Base-by-base conservation (phyloP, 805 yeast genomes). In the Millerago galiae region DNA sequence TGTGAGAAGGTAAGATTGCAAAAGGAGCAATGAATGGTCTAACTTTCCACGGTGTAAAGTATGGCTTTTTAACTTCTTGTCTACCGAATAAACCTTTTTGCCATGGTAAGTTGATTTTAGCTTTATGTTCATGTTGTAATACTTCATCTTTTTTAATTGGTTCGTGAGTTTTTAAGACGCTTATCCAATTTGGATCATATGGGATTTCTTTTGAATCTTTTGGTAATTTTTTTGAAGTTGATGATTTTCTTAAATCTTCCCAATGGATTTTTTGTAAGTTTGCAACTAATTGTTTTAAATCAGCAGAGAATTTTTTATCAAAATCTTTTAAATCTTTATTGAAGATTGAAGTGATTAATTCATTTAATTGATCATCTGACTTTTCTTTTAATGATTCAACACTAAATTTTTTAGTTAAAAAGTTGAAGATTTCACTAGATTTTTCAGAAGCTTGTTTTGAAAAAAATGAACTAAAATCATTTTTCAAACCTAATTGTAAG, bases 1-100 rank as follows among this genome's bases (percentile, higher is more conserved):
- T 69, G 64, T 93, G 98, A 49, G 85, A 81, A 25, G 99, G 99
- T 56, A 87, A 73, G 46, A 93, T 76, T 11, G 97, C 93, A 65
- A 89, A 86, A 37, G 95, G 95, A 2, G 95, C 90, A 49, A 93
- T 66, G 66, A 91, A 93, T 35, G 88, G 93, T 66, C 96, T 83
- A 51, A 96, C 95, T 46, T 81, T 75, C 97, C 97, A 93, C 40
- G 99, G 99, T 3, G 98, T 88, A 71, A 91, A 93, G 66, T 83
- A 93, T 4, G 90, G 76, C 66, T 85, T 89, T 14, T 70, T 58
- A 13, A 89, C 82, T 41, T 86, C 83, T 51, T 77, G 64, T 55
- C 95, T 81, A 17, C 98, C 98, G 62, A 74, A 88, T 48, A 84
- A 71, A 37, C 79, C 76, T 44, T 71, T 72, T 65, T 88, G 95